Base-by-base conservation (phyloP, 805 yeast genomes). In the Ogataea sp. region DNA sequence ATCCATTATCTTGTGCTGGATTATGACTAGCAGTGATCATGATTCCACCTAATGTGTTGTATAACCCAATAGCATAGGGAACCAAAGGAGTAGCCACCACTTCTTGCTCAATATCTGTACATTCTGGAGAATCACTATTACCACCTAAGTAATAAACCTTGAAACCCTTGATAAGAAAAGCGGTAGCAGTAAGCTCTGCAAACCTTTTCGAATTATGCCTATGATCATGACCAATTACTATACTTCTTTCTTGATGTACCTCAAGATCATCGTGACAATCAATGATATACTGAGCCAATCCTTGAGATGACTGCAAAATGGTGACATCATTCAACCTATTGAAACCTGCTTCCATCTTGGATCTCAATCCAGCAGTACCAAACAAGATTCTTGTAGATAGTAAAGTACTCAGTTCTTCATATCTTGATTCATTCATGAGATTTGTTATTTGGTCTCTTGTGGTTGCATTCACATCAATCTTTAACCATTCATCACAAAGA, bases 11-110 rank as follows among this genome's bases (percentile, higher is more conserved):
- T 56, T 73, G 65, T 26, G 83, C 83, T 1, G 93, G 90, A 54
- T 83, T 83, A 53, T 85, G 95, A 38, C 93, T 83, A 1, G 96
- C 95, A 1, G 96, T 87, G 23, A 89, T 75, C 96, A 89, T 89
- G 1, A 90, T 83, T 18, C 97, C 98, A 37, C 80, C 85, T 0
- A 80, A 66, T 0, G 95, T 84, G 0, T 60, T 46, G 40, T 62
- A 69, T 23, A 64, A 51, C 45, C 83, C 85, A 20, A 90, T 81
- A 0, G 83, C 78, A 59, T 84, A 90, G 1, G 98, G 97, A 1
- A 90, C 97, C 56, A 87, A 61, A 1, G 98, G 98, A 0, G 98
- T 90, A 43, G 88, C 95, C 1, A 75, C 80, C 31, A 64, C 52
- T 11, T 56, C 62, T 2, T 35, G 43, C 18, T 17, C 23, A 11